phyloP scores from a whole-genome alignment of 2,329 filamentous ascomycete species.

The Pseudocercospora fijiensis region DNA sequence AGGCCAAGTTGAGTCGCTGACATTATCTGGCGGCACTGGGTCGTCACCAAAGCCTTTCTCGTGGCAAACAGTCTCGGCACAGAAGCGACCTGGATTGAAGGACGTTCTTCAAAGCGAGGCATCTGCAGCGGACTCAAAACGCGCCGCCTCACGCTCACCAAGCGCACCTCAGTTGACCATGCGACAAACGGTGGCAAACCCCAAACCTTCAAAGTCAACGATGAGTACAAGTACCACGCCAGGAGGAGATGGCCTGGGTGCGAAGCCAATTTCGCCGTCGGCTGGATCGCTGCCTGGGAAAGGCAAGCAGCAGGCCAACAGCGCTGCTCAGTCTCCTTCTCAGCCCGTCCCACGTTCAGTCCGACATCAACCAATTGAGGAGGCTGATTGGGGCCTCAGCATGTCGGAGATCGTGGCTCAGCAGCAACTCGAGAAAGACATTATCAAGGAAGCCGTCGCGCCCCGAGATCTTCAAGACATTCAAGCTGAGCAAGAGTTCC shows the following conservation, averaged over 20 bases:
- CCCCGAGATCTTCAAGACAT: conserved; percentile 92
- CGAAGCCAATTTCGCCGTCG: not conserved
- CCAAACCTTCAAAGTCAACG: conserved; percentile 29
- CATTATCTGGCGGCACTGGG: not conserved
- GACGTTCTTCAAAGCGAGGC: conserved; percentile 47
- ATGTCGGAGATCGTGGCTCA: conserved; percentile 87
- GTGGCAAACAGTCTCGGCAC: conserved; percentile 63
- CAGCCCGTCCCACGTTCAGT: conserved; percentile 47
- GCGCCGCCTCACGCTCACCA: conserved; percentile 34
- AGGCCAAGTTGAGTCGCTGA: conserved; percentile 38
- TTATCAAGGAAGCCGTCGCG: conserved; percentile 76
- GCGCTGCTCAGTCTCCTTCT: conserved; percentile 36
- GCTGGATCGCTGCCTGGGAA: conserved; percentile 26
- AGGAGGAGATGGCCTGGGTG: not conserved
- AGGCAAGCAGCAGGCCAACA: conserved; percentile 4
- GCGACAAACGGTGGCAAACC: conserved; percentile 59
- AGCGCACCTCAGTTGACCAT: conserved; percentile 58
- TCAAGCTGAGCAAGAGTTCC: conserved; percentile 93
- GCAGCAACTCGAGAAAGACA: conserved; percentile 80
- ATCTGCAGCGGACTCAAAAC: conserved; percentile 28
- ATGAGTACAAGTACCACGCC: conserved; percentile 26
- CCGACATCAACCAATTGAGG: conserved; percentile 58
- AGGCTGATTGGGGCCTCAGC: conserved; percentile 66
- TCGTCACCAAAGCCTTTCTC: conserved; percentile 38
- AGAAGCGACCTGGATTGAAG: conserved; percentile 53